Conservation (phyloP, 2,329 filamentous ascomycete species). For the Nectriaceae sp. region DNA sequence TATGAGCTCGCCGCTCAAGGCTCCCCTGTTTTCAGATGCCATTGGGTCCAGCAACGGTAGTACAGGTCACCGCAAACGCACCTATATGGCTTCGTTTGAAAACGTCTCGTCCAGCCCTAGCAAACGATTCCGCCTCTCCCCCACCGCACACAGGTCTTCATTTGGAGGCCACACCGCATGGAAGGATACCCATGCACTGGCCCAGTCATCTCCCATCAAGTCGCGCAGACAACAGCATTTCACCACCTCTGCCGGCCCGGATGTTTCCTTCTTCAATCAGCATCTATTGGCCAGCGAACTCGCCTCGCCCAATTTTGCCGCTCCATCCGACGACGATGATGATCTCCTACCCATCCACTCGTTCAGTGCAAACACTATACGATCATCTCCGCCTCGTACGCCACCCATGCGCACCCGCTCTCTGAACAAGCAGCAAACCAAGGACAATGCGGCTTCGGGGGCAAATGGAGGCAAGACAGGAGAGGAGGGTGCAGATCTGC, state of each 20-base stretch:
- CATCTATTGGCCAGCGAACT: slow-evolving; percentile 68
- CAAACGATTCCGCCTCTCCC: slow-evolving; percentile 69
- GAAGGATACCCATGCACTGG: slow-evolving; percentile 75
- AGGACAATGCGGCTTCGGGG: slow-evolving; percentile 44
- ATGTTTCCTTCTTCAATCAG: slow-evolving; percentile 76
- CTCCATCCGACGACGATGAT: slow-evolving; percentile 78
- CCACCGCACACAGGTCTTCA: slow-evolving; percentile 58
- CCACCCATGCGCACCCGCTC: slow-evolving; percentile 67
- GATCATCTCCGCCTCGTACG: slow-evolving; percentile 82
- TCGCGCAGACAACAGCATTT: slow-evolving; percentile 74
- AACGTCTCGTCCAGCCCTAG: slow-evolving; percentile 56
- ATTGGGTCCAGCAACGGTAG: slow-evolving; percentile 70
- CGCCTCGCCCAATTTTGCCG: slow-evolving; percentile 60
- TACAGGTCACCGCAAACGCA: slow-evolving; percentile 65
- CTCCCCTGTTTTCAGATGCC: slow-evolving; percentile 82
- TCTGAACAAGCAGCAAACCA: slow-evolving; percentile 48
- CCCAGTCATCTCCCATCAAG: slow-evolving; percentile 86
- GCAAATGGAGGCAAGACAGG: slow-evolving; percentile 58
- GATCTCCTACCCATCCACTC: slow-evolving; percentile 76
- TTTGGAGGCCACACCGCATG: slow-evolving; percentile 62
- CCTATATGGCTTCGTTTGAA: slow-evolving; percentile 61
- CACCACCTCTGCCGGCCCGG: slow-evolving; percentile 68
- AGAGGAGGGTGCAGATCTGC: slow-evolving; percentile 78
- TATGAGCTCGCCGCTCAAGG: slow-evolving; percentile 84
- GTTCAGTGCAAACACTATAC: slow-evolving; percentile 64